These are phyloP conservation scores for Helianthus tuberosus DNA, from an alignment of 129 eudicot genomes.

Conservation along the genomic window DNA sequence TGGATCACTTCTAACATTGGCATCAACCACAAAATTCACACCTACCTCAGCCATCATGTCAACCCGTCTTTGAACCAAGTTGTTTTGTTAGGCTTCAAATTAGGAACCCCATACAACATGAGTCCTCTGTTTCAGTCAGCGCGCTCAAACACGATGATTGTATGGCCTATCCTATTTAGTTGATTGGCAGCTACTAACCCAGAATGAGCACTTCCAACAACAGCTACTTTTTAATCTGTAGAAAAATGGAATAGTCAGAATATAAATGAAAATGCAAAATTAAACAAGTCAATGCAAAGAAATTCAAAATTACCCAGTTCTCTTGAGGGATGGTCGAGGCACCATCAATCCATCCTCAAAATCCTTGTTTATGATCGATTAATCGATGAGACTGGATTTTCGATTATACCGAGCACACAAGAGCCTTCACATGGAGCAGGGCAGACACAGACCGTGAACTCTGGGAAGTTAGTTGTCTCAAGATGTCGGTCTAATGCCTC, in stretches of 20 bases:
- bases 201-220: conserved; percentile 96
- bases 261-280: not conserved
- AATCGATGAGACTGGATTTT: too few species aligned
- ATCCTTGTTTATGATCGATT: conserved; percentile 93
- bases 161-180: conserved; percentile 77
- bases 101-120: conserved; percentile 99
- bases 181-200: conserved; percentile 99
- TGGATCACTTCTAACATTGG: too few species aligned
- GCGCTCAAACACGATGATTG: conserved; percentile 89
- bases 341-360: conserved; percentile 99
- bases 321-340: conserved; percentile 77
- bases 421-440: too few species aligned
- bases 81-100: conserved; percentile 91
- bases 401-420: too few species aligned
- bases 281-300: not conserved
- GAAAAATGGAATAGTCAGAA: not conserved
- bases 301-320: conserved; percentile 72
- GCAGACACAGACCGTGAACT: too few species aligned
- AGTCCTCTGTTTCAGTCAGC: conserved; percentile 97
- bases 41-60: too few species aligned
- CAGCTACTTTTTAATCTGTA: conserved; percentile 83
- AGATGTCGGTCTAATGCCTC: too few species aligned
- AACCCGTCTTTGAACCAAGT: too few species aligned
- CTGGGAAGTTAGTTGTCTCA: too few species aligned
- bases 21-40: too few species aligned